These are phyloP conservation scores for Sugiyamaella marilandica DNA, from an alignment of 805 yeast species.

Conservation along the genomic window DNA sequence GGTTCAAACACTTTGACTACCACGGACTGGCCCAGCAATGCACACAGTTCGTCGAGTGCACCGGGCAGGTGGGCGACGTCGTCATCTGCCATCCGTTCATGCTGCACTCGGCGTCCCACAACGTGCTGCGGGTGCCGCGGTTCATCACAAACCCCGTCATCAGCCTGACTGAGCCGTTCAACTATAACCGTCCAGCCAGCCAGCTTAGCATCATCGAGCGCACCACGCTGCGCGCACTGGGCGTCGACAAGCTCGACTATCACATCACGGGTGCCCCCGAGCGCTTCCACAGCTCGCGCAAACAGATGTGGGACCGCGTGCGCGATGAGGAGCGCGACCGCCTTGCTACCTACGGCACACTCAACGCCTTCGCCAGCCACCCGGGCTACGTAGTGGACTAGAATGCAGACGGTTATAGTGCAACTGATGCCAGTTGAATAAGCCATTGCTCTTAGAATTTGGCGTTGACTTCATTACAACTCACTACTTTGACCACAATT, in stretches of 20 bases:
- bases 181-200: neutral
- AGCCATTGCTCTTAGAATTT: too few species aligned
- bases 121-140: conserved; percentile 10
- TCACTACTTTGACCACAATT: too few species aligned
- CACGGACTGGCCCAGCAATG: conserved; percentile 5
- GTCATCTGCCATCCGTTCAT: conserved; percentile 12
- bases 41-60: conserved; percentile 8
- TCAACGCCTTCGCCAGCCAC: conserved; percentile 6
- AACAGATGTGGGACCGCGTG: conserved; percentile 8
- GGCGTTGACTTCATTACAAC: too few species aligned
- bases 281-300: conserved; percentile 3
- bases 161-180: conserved; percentile 10
- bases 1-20: neutral
- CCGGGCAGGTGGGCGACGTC: conserved; percentile 12
- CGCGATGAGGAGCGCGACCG: conserved; percentile 7
- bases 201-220: conserved; percentile 11
- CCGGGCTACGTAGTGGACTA: neutral
- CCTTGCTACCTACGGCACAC: conserved; percentile 6
- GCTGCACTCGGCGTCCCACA: conserved; percentile 14
- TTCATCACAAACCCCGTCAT: conserved; percentile 14
- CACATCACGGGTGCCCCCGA: neutral
- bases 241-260: neutral
- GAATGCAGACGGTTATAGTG: neutral
- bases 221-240: conserved; percentile 8
- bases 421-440: too few species aligned